A percentile compares a stretch with the other conserved stretches of the same genome.
phyloP scores from a whole-genome alignment of 345 rosid species.

The Populus pruinosa region DNA sequence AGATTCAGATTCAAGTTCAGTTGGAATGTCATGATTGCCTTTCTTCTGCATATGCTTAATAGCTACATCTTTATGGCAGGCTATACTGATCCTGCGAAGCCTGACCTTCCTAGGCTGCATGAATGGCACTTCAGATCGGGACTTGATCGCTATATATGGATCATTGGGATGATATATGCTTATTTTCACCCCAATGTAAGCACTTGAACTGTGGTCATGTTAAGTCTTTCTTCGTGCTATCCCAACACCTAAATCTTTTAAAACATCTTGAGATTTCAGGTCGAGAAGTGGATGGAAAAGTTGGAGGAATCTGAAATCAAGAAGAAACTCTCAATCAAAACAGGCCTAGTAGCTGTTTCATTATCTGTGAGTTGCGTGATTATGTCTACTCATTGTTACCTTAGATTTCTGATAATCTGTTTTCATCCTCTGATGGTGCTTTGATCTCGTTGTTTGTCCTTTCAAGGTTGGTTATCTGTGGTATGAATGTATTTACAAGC shows the following conservation, averaged over 20 bases:
- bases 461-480: slow-evolving; percentile 85
- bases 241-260: slow-evolving; percentile 9
- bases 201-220: slow-evolving; percentile 8
- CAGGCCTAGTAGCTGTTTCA: slow-evolving; percentile 48
- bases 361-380: slow-evolving; percentile 49
- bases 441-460: slow-evolving; percentile 10
- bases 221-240: slow-evolving; percentile 4
- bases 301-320: slow-evolving; percentile 82
- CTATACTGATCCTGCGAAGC: slow-evolving; percentile 89
- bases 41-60: slow-evolving; percentile 11
- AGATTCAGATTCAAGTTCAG: not conserved
- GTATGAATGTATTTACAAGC: slow-evolving; percentile 88
- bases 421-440: slow-evolving; percentile 1
- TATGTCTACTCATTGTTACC: slow-evolving; percentile 1
- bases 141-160: slow-evolving; percentile 97
- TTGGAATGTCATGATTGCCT: not conserved
- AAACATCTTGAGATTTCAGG: slow-evolving; percentile 43
- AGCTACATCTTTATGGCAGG: slow-evolving; percentile 39
- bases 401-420: slow-evolving; percentile 2
- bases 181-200: slow-evolving; percentile 91
- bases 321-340: slow-evolving; percentile 64
- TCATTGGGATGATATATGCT: slow-evolving; percentile 90
- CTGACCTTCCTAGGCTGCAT: slow-evolving; percentile 71
- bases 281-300: slow-evolving; percentile 97
- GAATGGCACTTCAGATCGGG: slow-evolving; percentile 99